Percentiles rank a stretch among this genome's conserved stretches.
Conservation (phyloP, 2,329 filamentous ascomycete genomes). For the Xylaria arbuscula region DNA sequence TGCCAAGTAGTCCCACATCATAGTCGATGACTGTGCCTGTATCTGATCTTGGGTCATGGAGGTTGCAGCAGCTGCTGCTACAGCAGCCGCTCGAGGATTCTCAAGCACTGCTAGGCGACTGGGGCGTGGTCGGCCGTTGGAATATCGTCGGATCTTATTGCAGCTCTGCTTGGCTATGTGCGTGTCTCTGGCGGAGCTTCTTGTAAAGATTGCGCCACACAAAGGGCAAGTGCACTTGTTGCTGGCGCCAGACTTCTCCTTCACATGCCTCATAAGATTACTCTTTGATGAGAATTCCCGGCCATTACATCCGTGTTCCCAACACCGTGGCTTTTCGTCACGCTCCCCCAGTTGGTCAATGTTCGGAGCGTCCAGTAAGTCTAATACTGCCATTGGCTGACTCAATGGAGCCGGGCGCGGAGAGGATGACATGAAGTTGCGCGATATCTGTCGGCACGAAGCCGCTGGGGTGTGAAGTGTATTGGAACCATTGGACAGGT, state of each 20-base stretch:
- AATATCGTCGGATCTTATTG: constrained; percentile 47
- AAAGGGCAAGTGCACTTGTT: constrained; percentile 45
- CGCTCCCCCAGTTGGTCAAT: constrained; percentile 36
- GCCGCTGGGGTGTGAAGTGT: constrained; percentile 10
- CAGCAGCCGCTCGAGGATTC: constrained; percentile 43
- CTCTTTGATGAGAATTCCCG: constrained; percentile 47
- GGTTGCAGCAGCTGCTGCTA: constrained; percentile 31
- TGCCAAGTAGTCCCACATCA: constrained; percentile 38
- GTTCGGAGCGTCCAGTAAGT: constrained; percentile 37
- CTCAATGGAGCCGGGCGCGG: constrained; percentile 15
- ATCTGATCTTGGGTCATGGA: constrained; percentile 40
- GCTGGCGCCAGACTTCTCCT: constrained; percentile 45
- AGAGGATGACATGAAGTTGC: constrained; percentile 10
- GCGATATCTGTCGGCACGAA: constrained; percentile 12
- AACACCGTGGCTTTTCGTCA: constrained; percentile 44
- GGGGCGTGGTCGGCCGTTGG: constrained; percentile 46
- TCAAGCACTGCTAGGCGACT: constrained; percentile 45
- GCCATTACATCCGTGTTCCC: constrained; percentile 48
- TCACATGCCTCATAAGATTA: constrained; percentile 47
- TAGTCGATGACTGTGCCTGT: constrained; percentile 41
- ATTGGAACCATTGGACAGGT: constrained; percentile 17
- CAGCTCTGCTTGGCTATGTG: constrained; percentile 48
- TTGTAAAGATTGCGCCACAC: constrained; percentile 46
- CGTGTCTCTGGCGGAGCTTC: constrained; percentile 46
- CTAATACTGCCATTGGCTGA: constrained; percentile 31